Percentiles rank a stretch among this genome's conserved stretches.
These are phyloP conservation scores for Arabis hirsuta DNA, from an alignment of 345 rosid species.

Conservation along the genomic window DNA sequence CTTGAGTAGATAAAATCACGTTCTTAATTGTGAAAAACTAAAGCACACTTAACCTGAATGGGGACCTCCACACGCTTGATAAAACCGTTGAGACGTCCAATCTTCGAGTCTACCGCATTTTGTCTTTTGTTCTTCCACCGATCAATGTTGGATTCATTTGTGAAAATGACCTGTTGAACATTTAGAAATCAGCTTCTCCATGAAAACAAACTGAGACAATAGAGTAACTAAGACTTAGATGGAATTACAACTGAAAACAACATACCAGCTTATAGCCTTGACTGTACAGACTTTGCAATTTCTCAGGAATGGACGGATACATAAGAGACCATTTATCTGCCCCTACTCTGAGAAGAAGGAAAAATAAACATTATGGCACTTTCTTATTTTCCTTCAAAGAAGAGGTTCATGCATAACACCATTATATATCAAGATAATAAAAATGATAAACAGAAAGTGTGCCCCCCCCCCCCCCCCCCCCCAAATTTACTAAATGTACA, in stretches of 20 bases:
- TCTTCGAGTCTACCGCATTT: constrained; percentile 85
- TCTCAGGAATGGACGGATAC: constrained; percentile 88
- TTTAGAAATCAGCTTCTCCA: constrained; percentile 24
- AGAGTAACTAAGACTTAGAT: neutral
- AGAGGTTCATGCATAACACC: neutral
- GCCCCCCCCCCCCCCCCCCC: neutral
- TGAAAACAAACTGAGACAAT: neutral
- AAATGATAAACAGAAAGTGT: neutral
- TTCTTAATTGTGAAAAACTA: neutral
- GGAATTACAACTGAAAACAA: constrained; percentile 1
- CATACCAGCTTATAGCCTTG: constrained; percentile 92
- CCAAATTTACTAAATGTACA: neutral
- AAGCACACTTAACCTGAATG: constrained; percentile 65
- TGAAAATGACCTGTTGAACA: constrained; percentile 74
- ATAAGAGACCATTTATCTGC: constrained; percentile 94
- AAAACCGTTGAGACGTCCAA: constrained; percentile 85
- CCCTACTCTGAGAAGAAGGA: constrained; percentile 61
- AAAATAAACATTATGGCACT: constrained; percentile 3
- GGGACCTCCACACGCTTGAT: constrained; percentile 77
- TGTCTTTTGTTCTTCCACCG: constrained; percentile 98
- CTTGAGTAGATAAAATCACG: neutral
- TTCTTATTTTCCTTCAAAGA: constrained; percentile 13
- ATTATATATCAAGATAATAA: neutral
- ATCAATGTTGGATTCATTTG: constrained; percentile 95
- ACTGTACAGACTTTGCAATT: constrained; percentile 68